Percentiles rank a stretch among this genome's conserved stretches.
Conservation (phyloP, 257 asterid species). For the Rauvolfia tetraphylla region DNA sequence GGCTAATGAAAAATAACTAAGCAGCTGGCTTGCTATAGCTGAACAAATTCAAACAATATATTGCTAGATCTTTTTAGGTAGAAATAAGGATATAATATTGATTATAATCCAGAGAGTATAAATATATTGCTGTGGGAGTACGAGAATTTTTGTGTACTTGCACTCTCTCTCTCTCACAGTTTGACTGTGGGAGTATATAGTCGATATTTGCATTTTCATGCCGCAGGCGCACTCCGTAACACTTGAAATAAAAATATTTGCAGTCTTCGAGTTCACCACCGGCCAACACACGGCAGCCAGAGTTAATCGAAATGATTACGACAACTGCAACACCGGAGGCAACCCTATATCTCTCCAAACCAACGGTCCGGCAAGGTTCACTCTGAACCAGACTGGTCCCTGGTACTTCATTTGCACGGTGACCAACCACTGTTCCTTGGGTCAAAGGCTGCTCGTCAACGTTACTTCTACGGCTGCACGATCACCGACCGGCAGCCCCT, state of each 20-base stretch:
- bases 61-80: no score
- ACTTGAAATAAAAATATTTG: background rate
- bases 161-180: no score
- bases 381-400: constrained; percentile 23
- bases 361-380: constrained; percentile 43
- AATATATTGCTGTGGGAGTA: no score
- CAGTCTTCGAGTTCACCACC: constrained; percentile 58
- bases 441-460: constrained; percentile 6
- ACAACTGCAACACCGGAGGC: constrained; percentile 26
- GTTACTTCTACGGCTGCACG: background rate
- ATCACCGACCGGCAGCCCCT: background rate
- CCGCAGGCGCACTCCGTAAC: no score
- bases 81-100: no score
- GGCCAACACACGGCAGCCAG: constrained; percentile 45
- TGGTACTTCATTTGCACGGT: constrained; percentile 11
- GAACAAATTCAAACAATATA: no score
- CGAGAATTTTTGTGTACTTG: no score
- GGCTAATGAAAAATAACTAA: no score
- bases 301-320: constrained; percentile 38
- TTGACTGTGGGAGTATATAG: no score
- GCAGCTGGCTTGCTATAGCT: no score
- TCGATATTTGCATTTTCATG: no score
- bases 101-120: no score
- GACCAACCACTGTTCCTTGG: background rate
- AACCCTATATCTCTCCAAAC: constrained; percentile 29